Percentiles rank a stretch among this genome's conserved stretches.
Evolutionary conservation across 768 basidiomycete genomes (phyloP).

Genomic region (Tylopilus sp.): DNA sequence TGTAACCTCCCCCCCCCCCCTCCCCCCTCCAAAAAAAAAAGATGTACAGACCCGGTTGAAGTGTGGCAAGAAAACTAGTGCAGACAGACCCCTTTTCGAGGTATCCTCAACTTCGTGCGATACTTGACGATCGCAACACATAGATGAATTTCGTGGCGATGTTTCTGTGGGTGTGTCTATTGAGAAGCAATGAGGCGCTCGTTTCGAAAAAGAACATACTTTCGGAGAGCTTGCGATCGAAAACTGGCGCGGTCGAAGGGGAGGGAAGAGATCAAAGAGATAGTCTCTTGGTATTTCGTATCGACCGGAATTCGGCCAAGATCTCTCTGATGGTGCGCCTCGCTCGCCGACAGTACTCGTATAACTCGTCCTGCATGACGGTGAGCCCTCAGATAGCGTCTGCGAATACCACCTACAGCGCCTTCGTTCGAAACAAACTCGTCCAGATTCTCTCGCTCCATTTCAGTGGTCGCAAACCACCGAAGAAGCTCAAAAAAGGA

Average conservation of each 20-base stretch:
- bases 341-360: slow-evolving; percentile 81
- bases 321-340: slow-evolving; percentile 82
- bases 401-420: slow-evolving; percentile 43
- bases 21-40: no score
- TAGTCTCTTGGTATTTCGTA: slow-evolving; percentile 75
- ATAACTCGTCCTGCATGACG: slow-evolving; percentile 74
- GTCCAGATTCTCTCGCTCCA: slow-evolving; percentile 78
- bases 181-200: not conserved
- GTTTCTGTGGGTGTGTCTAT: slow-evolving; percentile 35
- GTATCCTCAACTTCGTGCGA: slow-evolving; percentile 70
- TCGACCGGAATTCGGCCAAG: slow-evolving; percentile 72
- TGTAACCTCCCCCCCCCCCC: no score
- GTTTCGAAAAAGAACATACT: slow-evolving; percentile 8
- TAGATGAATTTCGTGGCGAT: slow-evolving; percentile 73
- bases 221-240: slow-evolving; percentile 85
- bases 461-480: slow-evolving; percentile 71
- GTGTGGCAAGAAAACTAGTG: slow-evolving; percentile 68
- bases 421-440: slow-evolving; percentile 77
- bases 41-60: slow-evolving; percentile 50
- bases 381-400: slow-evolving; percentile 2
- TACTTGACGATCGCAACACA: slow-evolving; percentile 93
- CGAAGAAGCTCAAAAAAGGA: slow-evolving; percentile 82
- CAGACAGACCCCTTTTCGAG: slow-evolving; percentile 81
- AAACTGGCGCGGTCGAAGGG: slow-evolving; percentile 79
- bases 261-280: slow-evolving; percentile 84